Base-by-base conservation (phyloP, 2,329 filamentous ascomycete genomes). In the Teratosphaeria epicoccoides region DNA sequence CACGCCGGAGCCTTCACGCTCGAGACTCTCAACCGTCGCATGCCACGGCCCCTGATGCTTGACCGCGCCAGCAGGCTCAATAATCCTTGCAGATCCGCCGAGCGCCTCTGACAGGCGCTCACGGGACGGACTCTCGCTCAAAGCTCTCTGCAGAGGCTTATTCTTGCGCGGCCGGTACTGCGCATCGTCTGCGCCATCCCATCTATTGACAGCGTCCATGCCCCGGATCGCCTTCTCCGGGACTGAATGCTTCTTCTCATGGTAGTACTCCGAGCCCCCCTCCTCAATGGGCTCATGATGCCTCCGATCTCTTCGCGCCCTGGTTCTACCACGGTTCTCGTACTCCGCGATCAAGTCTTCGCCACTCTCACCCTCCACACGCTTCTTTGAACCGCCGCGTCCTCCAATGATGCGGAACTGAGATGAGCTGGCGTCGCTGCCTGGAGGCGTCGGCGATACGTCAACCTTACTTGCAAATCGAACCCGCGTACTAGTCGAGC, bases 381-480 rank as follows among this genome's bases (percentile, higher is more conserved):
- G 23, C 11, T 26, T 40, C 40, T 52, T 52, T 33, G 37, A 49
- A 24, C 49, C 28, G 26, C 46, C 44, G 9, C 37, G 46, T 1
- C 28, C 50, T 43, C 55, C 56, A 23, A 57, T 54, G 33, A 51
- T 53, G 10, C 58, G 59, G 40, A 62, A 61, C 23, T 59, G 52
- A 5, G 55, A 51, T 22, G 61, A 64, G 52, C 58, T 63, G 33
- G 62, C 63, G 43, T 66, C 60, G 52, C 62, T 64, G 26, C 53
- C 52, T 12, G 62, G 64, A 26, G 64, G 64, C 20, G 64, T 65
- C 9, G 64, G 62, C 40, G 64, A 65, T 49, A 65, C 54, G 24
- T 64, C 61, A 45, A 64, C 57, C 53, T 65, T 64, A 57, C 58
- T 62, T 52, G 63, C 57, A 48, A 66, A 66, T 28, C 57, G 62